Conservation (phyloP, 768 basidiomycete species). For the Naematelia encephala region DNA sequence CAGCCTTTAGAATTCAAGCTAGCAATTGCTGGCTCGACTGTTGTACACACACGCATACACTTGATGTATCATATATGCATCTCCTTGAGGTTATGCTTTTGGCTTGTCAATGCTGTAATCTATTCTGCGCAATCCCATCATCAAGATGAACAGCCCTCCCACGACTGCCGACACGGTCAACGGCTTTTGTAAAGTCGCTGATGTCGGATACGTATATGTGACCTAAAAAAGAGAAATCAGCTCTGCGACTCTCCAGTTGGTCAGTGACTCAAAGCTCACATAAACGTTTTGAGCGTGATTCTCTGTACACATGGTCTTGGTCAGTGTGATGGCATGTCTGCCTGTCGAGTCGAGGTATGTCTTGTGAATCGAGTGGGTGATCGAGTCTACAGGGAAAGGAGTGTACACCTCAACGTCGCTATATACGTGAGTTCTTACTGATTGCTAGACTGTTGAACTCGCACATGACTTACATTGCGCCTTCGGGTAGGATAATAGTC, state of each 20-base stretch:
- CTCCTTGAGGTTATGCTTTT: not conserved
- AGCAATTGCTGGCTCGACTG: no score
- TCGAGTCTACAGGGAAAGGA: constrained; percentile 72
- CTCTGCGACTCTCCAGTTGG: not conserved
- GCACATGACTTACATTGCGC: constrained; percentile 75
- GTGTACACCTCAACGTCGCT: constrained; percentile 74
- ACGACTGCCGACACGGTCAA: constrained; percentile 63
- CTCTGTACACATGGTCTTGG: constrained; percentile 71
- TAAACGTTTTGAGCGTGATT: constrained; percentile 76
- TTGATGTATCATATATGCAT: no score
- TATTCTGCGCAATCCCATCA: constrained; percentile 55
- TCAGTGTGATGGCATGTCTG: constrained; percentile 71
- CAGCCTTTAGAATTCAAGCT: no score
- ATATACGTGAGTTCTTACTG: not conserved
- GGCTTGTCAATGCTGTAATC: constrained; percentile 55
- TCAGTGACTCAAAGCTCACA: constrained; percentile 57
- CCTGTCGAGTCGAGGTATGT: constrained; percentile 92
- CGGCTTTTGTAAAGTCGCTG: constrained; percentile 84
- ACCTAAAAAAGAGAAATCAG: constrained; percentile 66
- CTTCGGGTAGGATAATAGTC: constrained; percentile 82
- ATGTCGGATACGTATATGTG: constrained; percentile 74
- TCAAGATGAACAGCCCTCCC: constrained; percentile 45
- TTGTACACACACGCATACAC: no score
- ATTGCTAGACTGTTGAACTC: constrained; percentile 3
- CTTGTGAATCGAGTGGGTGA: constrained; percentile 63